Evolutionary conservation across 2,329 filamentous ascomycete genomes (phyloP).

Genomic region (Claviceps sp.): DNA sequence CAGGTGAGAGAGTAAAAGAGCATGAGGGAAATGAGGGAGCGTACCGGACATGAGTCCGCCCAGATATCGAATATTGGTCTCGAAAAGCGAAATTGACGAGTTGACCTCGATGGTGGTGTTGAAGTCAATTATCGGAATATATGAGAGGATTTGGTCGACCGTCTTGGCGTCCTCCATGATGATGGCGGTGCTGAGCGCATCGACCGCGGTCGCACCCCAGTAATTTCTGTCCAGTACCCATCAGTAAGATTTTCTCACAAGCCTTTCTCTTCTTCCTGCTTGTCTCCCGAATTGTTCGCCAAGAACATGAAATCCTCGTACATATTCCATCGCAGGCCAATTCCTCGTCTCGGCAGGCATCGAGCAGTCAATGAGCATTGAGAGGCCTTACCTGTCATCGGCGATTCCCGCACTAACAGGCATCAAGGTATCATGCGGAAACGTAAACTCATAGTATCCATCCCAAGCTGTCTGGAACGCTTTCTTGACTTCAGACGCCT

Average conservation of each 20-base stretch:
- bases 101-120: constrained; percentile 32
- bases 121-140: constrained; percentile 60
- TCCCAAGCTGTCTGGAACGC: constrained; percentile 59
- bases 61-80: constrained; percentile 82
- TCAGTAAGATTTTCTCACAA: not conserved
- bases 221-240: constrained; percentile 43
- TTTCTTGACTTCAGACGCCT: constrained; percentile 35
- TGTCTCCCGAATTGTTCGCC: not conserved
- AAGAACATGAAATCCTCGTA: no score
- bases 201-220: constrained; percentile 74
- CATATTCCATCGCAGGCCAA: no score
- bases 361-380: no score
- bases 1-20: no score
- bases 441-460: constrained; percentile 60
- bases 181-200: constrained; percentile 67
- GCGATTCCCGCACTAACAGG: constrained; percentile 50
- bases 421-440: constrained; percentile 61
- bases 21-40: no score
- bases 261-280: not conserved
- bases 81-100: constrained; percentile 60
- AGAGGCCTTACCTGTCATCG: constrained; percentile 51
- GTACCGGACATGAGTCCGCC: constrained; percentile 63
- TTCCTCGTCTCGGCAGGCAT: no score
- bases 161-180: constrained; percentile 60
- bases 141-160: constrained; percentile 57